Evolutionary conservation across 1,139 yeast genomes (phyloP).

Genomic region (Kluyveromyces sp.): DNA sequence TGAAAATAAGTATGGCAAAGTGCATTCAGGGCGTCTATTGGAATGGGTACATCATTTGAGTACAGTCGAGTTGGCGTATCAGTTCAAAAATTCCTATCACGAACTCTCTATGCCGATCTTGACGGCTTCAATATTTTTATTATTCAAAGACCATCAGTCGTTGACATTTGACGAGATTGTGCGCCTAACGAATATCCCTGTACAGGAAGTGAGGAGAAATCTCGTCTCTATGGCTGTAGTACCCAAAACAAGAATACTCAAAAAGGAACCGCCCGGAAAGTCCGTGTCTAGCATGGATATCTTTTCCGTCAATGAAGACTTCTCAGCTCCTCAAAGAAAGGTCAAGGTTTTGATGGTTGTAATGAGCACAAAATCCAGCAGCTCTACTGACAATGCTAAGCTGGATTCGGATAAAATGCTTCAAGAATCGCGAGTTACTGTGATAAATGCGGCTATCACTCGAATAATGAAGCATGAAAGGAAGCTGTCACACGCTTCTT

Average conservation of each 20-base stretch:
- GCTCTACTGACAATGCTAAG: constrained; percentile 29
- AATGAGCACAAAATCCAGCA: constrained; percentile 13
- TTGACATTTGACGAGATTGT: constrained; percentile 57
- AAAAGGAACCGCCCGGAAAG: constrained; percentile 68
- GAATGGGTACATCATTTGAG: constrained; percentile 85
- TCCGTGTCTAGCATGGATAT: constrained; percentile 59
- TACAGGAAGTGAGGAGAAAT: constrained; percentile 64
- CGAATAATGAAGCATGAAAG: constrained; percentile 78
- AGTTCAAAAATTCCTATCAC: constrained; percentile 62
- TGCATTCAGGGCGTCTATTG: constrained; percentile 67
- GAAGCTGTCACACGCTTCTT: constrained; percentile 52
- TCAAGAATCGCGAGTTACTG: constrained; percentile 15
- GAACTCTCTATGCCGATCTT: constrained; percentile 76
- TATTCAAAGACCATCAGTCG: constrained; percentile 52
- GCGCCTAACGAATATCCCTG: constrained; percentile 66
- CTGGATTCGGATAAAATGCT: constrained; percentile 15
- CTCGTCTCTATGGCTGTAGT: constrained; percentile 82
- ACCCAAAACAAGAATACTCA: constrained; percentile 66
- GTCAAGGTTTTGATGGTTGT: constrained; percentile 76
- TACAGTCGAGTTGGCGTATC: constrained; percentile 65
- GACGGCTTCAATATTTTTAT: constrained; percentile 68
- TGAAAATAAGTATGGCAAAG: constrained; percentile 47
- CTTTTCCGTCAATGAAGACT: constrained; percentile 63
- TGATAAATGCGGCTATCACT: constrained; percentile 78
- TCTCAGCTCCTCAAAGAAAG: constrained; percentile 63